A percentile compares a stretch with the other conserved stretches of the same genome.
Conservation (phyloP, 73 alveolate species). For the Effrenium voratum region DNA sequence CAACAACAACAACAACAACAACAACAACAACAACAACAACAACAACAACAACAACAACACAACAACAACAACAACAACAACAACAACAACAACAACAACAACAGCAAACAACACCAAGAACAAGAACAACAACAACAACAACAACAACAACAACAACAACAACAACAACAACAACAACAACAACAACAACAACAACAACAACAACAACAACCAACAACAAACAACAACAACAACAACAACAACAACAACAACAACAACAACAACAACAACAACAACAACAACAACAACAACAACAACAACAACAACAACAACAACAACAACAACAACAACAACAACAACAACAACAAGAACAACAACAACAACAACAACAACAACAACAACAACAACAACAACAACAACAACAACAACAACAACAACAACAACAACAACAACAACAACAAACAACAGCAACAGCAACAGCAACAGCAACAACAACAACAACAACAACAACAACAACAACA, state of each 20-base stretch:
- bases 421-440: background rate
- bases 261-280: background rate
- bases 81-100: background rate
- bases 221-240: background rate
- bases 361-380: background rate
- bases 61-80: too few relatives aligned
- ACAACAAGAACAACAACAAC: background rate
- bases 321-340: background rate
- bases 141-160: background rate
- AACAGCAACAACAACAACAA: background rate
- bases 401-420: background rate
- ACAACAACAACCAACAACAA: background rate
- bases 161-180: background rate
- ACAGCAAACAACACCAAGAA: too few relatives aligned
- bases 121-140: background rate
- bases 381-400: background rate
- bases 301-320: background rate
- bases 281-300: background rate
- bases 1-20: background rate
- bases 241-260: background rate
- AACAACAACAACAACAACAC: slow-evolving; percentile 6
- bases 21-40: background rate
- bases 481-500: slow-evolving; percentile 33
- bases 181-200: background rate
- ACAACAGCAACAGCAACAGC: background rate